Evolutionary conservation across 2,329 filamentous ascomycete genomes (phyloP), one percentile per base, ranked within the genome.

Genomic region (Ramichloridium luteum): DNA sequence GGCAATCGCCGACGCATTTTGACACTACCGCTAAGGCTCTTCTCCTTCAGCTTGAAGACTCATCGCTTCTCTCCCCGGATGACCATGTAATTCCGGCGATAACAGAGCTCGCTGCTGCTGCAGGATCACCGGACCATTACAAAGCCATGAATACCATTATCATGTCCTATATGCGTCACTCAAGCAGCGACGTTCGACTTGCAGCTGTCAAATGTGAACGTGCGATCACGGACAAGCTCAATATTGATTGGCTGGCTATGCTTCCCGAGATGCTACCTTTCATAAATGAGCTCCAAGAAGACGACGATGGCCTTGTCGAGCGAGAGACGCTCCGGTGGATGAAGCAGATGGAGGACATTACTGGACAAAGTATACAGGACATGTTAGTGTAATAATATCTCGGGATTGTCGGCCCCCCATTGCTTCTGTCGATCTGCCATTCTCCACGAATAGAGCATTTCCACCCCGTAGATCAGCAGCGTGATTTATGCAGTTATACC

Each of bases 211-310:
- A 77, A 58, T 79, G 79, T 45, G 74, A 96, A 61, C 79, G 85
- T 52, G 44, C 41, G 10, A 34, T 55, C 18, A 92, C 85, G 9
- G 74, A 80, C 45, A 67, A 73, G 28, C 60, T 96, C 15, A 86
- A 86, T 37, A 86, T 96, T 55, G 90, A 98, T 53, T 98, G 90
- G 90, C 61, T 98, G 37, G 72, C 77, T 1, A 71, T 92, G 63
- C 57, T 96, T 52, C 84, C 88, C 0, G 90, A 98, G 68, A 96
- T 94, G 80, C 61, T 98, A 54, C 88, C 92, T 13, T 83, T 88
- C 43, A 93, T 99, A 47, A 92, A 83, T 50, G 90, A 98, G 62
- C 58, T 93, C 50, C 80, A 93, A 61, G 90, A 98, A 53, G 90
- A 98, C 54, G 90, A 96, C 45, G 86, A 96, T 51, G 90, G 96